Percentiles rank a stretch among this genome's conserved stretches.
These are phyloP conservation scores for Aspergillus haitiensis DNA, from an alignment of 495 filamentous ascomycete species.

Conservation along the genomic window DNA sequence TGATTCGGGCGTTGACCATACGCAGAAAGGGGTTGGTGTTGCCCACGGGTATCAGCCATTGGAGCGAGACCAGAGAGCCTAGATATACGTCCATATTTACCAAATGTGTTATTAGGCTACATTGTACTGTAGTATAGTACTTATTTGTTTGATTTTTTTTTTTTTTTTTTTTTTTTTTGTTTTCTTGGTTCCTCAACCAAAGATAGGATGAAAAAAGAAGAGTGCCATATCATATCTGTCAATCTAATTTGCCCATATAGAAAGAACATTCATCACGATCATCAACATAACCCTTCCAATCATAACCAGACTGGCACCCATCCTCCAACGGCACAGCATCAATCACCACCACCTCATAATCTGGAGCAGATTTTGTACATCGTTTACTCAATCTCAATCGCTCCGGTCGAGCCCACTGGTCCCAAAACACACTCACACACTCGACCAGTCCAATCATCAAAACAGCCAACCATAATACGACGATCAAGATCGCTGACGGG, in stretches of 20 bases:
- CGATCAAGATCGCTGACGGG: conserved; percentile 26
- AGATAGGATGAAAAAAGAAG: no score
- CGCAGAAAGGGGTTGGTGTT: conserved; percentile 43
- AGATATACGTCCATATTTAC: conserved; percentile 8
- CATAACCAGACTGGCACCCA: background rate
- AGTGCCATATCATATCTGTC: no score
- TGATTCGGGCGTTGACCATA: conserved; percentile 36
- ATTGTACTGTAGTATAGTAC: conserved; percentile 22
- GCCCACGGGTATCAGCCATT: conserved; percentile 45
- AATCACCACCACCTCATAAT: conserved; percentile 15
- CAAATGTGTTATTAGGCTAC: conserved; percentile 23
- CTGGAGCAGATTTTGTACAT: conserved; percentile 4
- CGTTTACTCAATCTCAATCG: background rate
- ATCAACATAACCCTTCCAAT: no score
- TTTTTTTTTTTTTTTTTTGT: no score
- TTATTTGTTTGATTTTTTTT: conserved; percentile 16
- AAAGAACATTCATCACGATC: no score
- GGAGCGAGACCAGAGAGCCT: conserved; percentile 46
- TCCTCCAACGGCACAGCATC: conserved; percentile 10
- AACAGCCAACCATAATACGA: conserved; percentile 32
- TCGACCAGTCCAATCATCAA: conserved; percentile 31
- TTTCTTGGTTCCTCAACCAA: no score
- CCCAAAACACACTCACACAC: conserved; percentile 27
- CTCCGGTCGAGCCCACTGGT: background rate
- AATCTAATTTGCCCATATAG: no score